phyloP scores from a whole-genome alignment of 192 early-diverging fungal species.

The Rhizoclosmatium sp. region DNA sequence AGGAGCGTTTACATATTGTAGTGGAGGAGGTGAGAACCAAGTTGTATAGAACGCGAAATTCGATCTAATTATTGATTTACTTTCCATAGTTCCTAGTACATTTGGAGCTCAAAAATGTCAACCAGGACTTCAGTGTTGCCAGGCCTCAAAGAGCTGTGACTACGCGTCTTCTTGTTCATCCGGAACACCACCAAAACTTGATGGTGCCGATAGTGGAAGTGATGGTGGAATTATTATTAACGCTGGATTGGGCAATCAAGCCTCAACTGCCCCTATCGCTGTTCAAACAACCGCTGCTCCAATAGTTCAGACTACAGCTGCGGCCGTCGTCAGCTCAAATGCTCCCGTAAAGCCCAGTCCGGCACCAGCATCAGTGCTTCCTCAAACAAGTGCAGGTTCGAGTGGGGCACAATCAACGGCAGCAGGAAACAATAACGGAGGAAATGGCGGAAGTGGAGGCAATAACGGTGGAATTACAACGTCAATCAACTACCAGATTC shows the following conservation, averaged over 20 bases:
- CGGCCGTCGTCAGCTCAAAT: not conserved
- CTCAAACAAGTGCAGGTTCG: not conserved
- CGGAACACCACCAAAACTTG: not conserved
- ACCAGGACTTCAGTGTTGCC: not conserved
- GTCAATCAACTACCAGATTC: not conserved
- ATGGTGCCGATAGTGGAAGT: not conserved
- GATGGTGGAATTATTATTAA: not conserved
- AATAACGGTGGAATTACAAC: not conserved
- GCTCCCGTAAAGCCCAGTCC: not conserved
- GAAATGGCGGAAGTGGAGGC: not conserved
- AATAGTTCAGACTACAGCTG: no score
- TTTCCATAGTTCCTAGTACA: not conserved
- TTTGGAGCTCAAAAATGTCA: constrained; percentile 1
- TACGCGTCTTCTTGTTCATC: constrained; percentile 6
- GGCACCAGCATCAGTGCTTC: not conserved
- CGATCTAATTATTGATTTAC: not conserved
- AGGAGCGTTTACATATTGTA: constrained; percentile 19
- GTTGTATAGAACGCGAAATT: not conserved
- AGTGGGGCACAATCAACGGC: not conserved
- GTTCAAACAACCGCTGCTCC: not conserved
- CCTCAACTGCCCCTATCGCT: no score
- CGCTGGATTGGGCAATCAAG: not conserved
- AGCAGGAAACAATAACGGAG: not conserved
- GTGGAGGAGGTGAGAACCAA: not conserved
- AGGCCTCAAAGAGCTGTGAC: constrained; percentile 5